Evolutionary conservation across 176 grass and related monocot species (phyloP), one percentile per base, ranked within the genome.

Genomic region (Aegilops umbellulata): DNA sequence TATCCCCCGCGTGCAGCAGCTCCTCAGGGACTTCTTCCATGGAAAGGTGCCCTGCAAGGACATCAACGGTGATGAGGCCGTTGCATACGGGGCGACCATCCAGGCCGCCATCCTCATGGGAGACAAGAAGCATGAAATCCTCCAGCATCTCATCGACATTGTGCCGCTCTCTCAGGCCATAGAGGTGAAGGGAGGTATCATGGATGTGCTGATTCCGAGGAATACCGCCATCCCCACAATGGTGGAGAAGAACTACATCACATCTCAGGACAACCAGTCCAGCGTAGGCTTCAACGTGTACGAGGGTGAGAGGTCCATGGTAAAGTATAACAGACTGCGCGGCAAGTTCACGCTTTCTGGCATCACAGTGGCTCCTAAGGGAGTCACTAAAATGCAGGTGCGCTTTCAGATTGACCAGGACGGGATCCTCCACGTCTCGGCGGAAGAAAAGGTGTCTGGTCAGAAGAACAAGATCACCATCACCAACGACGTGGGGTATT

Each of bases 101-200:
- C 78, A 92, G 22, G 93, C 93, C 0, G 86, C 85, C 2, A 83
- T 82, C 8, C 65, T 92, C 35, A 74, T 90, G n/a, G 82, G 82
- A 1, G 57, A 46, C 16, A 65, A 22, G 0, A 36, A 79, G 0
- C 4, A 80, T 72, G 82, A 10, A 12, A 24, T 85, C 17, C 44
- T 38, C 12, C 9, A 90, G 5, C 61, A 85, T 6, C 70, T 94
- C n/a, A 27, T 75, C 0, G 85, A 91, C 2, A 60, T 92, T n/a
- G 92, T 82, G 1, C 87, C 93, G 0, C 80, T 94, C 11, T 92
- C 93, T 1, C 89, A 90, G n/a, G 93, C 85, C 27, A 13, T 90
- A 0, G 70, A 65, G 26, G 47, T 16, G 24, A 75, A 84, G 27
- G 24, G 20, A 60, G 2, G 72, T 65, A 1, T 49, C 12, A 94